Percentiles rank a stretch among this genome's conserved stretches.
Conservation (phyloP, 345 rosid genomes). For the Aquilaria yunnanensis region DNA sequence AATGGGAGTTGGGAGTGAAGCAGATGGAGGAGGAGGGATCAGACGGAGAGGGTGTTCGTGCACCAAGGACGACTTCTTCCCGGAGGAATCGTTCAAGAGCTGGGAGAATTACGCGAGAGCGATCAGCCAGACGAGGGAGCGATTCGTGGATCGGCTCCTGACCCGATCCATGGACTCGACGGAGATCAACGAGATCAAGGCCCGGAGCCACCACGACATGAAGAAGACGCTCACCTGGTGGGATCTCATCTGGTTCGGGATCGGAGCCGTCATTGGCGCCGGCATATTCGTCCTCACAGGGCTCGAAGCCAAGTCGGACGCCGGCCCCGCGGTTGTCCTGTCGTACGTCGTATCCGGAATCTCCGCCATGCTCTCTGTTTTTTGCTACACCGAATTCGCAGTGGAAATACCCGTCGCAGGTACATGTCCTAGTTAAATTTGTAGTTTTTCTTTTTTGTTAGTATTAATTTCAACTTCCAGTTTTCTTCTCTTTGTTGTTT, state of each 20-base stretch:
- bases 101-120: conserved; percentile 54
- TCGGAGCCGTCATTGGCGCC: conserved; percentile 87
- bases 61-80: conserved; percentile 66
- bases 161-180: conserved; percentile 63
- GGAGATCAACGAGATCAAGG: conserved; percentile 77
- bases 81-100: conserved; percentile 78
- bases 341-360: conserved; percentile 81
- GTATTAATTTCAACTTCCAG: too few species aligned
- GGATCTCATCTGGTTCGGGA: conserved; percentile 96
- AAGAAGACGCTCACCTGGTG: conserved; percentile 83
- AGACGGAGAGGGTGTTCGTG: conserved; percentile 70
- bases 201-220: conserved; percentile 79
- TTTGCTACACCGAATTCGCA: conserved; percentile 96
- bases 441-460: too few species aligned
- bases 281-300: conserved; percentile 94
- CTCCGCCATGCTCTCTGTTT: conserved; percentile 93
- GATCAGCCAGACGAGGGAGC: conserved; percentile 45
- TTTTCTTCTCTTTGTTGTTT: background rate
- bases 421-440: conserved; percentile 5
- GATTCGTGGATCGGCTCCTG: conserved; percentile 53
- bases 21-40: conserved; percentile 21
- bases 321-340: conserved; percentile 88
- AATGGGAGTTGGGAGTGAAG: conserved; percentile 7
- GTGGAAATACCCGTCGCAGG: conserved; percentile 95
- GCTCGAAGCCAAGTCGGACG: conserved; percentile 31